Evolutionary conservation across 140 eudicot genomes (phyloP), one percentile per base, ranked within the genome.

Genomic region (Flaveria floridana): DNA sequence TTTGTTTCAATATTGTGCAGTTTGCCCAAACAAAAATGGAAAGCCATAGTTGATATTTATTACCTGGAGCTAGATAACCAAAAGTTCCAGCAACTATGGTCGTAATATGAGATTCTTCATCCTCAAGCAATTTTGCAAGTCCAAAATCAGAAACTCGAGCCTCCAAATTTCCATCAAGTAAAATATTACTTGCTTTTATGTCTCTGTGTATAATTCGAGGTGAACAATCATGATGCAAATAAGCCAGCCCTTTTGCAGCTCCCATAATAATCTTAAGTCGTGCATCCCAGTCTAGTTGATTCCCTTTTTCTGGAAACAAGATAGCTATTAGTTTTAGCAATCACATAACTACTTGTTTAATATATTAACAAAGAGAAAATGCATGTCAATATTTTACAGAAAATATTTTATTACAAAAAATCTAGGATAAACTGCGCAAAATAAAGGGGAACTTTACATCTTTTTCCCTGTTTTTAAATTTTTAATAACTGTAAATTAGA

Each of bases 141-240:
- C 99, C 99, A 83, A 95, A 95, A 75, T 95, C 99, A 80, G 99
- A 88, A 61, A 95, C 99, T 19, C 99, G 92, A 66, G 99, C 95
- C 78, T 91, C 97, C 80, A 88, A 79, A 84, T 88, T 95, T 58
- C 87, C 96, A 75, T 95, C 99, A 71, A 95, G 90, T 77, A 95
- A 87, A 70, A 95, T 95, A 86, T 95, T 95, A 83, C 99, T 95
- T 25, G 99, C 88, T 82, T 95, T 95, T 71, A 95, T 95, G 64
- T 95, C 99, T 13, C 99, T 88, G 81, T 95, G 99, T 53, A 95
- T 95, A 70, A 95, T 86, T 23, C 99, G 87, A 37, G 99, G 99
- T 11, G 99, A 95, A 77, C 99, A 95, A 37, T 95, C 99, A 83
- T 95, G 99, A 80, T 95, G 99, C 88, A 95, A 72, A 81, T 95